Evolutionary conservation across 352 stramenopile species (phyloP), one percentile per base, ranked within the genome.

Genomic region (Phytophthora chlamydospora): DNA sequence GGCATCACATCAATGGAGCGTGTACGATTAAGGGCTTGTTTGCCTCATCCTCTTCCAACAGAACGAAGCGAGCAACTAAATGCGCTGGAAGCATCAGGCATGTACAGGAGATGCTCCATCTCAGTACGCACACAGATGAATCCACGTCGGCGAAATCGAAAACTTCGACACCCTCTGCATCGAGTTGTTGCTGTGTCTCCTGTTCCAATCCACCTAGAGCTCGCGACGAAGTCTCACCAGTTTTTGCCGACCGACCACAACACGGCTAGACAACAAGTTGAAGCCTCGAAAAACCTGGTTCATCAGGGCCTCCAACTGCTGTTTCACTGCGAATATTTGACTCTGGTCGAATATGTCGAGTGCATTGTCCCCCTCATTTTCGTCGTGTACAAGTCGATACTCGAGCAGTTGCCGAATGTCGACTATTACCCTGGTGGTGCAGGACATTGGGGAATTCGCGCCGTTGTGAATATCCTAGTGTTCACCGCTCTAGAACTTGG

Each of bases 311-410:
- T 71, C 12, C 62, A 71, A 33, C 41, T 72, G n/a, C 40, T 75
- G 1, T 75, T 69, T 52, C 53, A 41, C n/a, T 67, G 58, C 39
- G 69, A 75, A 44, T 66, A 63, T 33, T 45, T 73, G 9, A 24
- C 58, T 17, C 39, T 73, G 11, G 53, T 57, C 32, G 63, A 77
- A 42, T 73, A 77, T 36, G 48, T 73, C 45, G 63, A 73, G 41
- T 69, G 60, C 29, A 48, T 72, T 27, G 52, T 72, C 19, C 70
- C 61, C 11, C 40, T 65, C 16, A 35, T 70, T 4, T 75, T 73
- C 48, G 49, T 49, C 1, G 7, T 53, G 16, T 76, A 78, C 44
- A 51, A 67, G 32, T 32, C 65, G 14, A 38, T 73, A 21, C 50
- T 83, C 10, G 59, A 49, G 16, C 10, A 66, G 6, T 40, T 80